phyloP scores from a whole-genome alignment of 148 eudicot species.

The Vaccinium macrocarpon region DNA sequence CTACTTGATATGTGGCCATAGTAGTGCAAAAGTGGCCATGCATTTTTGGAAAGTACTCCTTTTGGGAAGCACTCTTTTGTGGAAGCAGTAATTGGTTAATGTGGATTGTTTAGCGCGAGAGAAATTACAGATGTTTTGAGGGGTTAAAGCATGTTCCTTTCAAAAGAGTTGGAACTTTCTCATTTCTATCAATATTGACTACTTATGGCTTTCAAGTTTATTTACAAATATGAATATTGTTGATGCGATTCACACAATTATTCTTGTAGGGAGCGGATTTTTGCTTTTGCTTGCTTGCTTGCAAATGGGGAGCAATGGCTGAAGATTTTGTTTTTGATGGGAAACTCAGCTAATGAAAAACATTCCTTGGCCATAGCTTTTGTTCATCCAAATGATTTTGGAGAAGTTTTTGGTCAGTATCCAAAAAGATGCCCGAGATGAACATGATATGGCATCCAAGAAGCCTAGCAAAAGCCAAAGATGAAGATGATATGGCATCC shows the following conservation, averaged over 20 bases:
- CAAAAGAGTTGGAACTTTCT: slow-evolving; percentile 32
- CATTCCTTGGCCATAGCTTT: background rate
- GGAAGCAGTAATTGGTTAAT: too few relatives aligned
- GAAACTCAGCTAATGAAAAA: background rate
- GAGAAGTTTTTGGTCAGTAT: background rate
- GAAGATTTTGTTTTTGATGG: background rate
- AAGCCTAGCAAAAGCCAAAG: too few relatives aligned
- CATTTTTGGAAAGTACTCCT: too few relatives aligned
- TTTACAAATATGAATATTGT: background rate
- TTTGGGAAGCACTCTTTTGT: too few relatives aligned
- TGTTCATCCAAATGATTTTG: background rate
- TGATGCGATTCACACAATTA: background rate
- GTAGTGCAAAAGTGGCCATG: too few relatives aligned
- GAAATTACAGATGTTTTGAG: too few relatives aligned
- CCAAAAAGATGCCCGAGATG: background rate
- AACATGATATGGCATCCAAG: too few relatives aligned
- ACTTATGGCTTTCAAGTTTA: background rate
- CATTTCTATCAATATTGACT: slow-evolving; percentile 14
- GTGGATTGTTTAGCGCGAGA: too few relatives aligned
- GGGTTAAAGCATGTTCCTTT: slow-evolving; percentile 31
- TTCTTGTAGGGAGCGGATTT: background rate
- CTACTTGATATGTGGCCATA: too few relatives aligned
- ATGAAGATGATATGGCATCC: too few relatives aligned
- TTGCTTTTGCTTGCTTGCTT: background rate
- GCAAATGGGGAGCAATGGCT: background rate